Conservation (phyloP, 129 eudicot genomes). For the Logfia minima region DNA sequence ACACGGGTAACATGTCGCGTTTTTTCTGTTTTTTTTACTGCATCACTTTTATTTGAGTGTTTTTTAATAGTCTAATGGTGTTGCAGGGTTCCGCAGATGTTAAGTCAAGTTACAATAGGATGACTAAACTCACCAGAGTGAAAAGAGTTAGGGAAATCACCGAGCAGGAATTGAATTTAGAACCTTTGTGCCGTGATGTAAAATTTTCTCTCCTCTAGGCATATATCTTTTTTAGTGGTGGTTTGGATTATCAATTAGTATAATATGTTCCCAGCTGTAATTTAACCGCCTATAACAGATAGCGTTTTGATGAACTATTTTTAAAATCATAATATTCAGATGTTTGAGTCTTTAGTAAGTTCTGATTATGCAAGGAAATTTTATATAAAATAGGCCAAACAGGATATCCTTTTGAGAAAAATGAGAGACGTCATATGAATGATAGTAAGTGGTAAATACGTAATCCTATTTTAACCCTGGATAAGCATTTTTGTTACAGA, state of each 20-base stretch:
- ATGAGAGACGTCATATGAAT: neutral
- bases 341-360: neutral
- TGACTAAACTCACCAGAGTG: conserved; percentile 37
- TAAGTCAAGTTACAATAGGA: conserved; percentile 41
- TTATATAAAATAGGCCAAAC: neutral
- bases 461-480: neutral
- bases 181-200: conserved; percentile 51
- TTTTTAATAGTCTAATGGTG: conserved; percentile 4
- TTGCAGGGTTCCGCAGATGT: conserved; percentile 60
- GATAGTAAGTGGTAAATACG: neutral
- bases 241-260: neutral
- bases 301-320: neutral
- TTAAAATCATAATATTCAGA: neutral
- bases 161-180: conserved; percentile 45
- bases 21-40: neutral
- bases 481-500: neutral
- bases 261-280: neutral
- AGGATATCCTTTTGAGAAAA: neutral
- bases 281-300: neutral
- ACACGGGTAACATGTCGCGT: conserved; percentile 42
- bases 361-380: neutral
- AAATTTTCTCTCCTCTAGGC: conserved; percentile 12
- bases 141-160: conserved; percentile 39
- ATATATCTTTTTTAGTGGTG: conserved; percentile 15
- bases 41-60: conserved; percentile 7